These are phyloP conservation scores for Aspergillus ochraceus DNA, from an alignment of 2,329 filamentous ascomycete species.

Conservation along the genomic window DNA sequence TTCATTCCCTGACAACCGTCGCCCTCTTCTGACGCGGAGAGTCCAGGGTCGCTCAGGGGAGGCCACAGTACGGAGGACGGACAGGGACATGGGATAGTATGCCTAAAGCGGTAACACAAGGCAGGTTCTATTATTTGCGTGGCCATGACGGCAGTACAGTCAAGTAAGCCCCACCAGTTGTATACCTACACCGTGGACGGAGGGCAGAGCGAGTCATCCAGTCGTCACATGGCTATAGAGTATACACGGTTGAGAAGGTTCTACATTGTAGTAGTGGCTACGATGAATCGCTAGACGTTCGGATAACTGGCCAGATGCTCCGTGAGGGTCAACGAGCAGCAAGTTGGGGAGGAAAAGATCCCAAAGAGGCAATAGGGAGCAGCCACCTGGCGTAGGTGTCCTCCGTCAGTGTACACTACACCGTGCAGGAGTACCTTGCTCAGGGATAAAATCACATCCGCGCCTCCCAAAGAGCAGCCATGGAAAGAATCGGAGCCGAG, in stretches of 20 bases:
- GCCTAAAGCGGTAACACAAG: too few species aligned
- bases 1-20: not conserved
- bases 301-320: too few species aligned
- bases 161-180: not conserved
- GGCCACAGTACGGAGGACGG: too few species aligned
- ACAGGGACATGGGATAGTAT: too few species aligned
- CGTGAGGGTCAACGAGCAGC: too few species aligned
- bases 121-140: too few species aligned
- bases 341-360: not conserved
- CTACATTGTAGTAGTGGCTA: too few species aligned
- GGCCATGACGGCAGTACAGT: not conserved
- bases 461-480: not conserved
- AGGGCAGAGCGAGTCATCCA: not conserved
- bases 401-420: too few species aligned
- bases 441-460: slow-evolving; percentile 15
- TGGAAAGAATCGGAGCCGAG: slow-evolving; percentile 14
- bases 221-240: not conserved
- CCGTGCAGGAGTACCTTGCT: too few species aligned
- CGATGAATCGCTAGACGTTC: too few species aligned
- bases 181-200: too few species aligned
- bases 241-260: not conserved
- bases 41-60: not conserved
- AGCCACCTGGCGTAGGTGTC: not conserved
- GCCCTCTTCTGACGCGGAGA: not conserved
- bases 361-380: not conserved